Evolutionary conservation across 2,329 filamentous ascomycete genomes (phyloP), one percentile per base, ranked within the genome.

Genomic region (Metarhizium anisopliae): DNA sequence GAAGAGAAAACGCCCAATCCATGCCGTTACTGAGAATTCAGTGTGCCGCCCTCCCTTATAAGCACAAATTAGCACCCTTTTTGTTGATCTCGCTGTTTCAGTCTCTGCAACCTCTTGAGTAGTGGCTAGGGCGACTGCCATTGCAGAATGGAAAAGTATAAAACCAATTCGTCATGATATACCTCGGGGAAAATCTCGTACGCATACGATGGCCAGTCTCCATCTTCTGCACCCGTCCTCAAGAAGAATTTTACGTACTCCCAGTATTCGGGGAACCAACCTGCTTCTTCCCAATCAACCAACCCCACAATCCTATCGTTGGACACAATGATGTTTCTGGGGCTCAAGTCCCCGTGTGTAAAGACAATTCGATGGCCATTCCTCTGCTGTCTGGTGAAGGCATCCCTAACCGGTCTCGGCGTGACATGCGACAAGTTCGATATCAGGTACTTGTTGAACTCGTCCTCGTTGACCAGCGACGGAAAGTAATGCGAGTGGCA

Each of bases 191-290:
- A 55, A 2, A 55, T 52, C 3, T 55, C 49, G 13, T 14, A 40
- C 11, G 49, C 54, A n/a, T 38, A 55, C 7, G 42, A 20, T 18
- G 25, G 7, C 54, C 50, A 55, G 50, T 52, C 54, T 11, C 50
- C 50, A n/a, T 55, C 51, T 10, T 47, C 47, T 4, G 14, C n/a
- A 8, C 30, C 32, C 13, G 47, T 35, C 10, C 30, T 47, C 40
- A 54, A 18, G 38, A 54, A 54, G 16, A 56, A 54, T 51, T 56
- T 51, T 45, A 51, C 55, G 10, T 51, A 56, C 3, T 56, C 55
- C 40, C 47, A 56, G 30, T 51, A 54, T 35, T 54, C 47, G 8
- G 51, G 51, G 40, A 54, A 54, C 51, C 38, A 56, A 20, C 47
- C 51, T 13, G 51, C 55, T 16, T 54, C 51, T 13, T 54, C 51